Percentiles rank a stretch among this genome's conserved stretches.
phyloP scores from a whole-genome alignment of 1,284 basidiomycete species.

The Uromyces viciae-fabae region DNA sequence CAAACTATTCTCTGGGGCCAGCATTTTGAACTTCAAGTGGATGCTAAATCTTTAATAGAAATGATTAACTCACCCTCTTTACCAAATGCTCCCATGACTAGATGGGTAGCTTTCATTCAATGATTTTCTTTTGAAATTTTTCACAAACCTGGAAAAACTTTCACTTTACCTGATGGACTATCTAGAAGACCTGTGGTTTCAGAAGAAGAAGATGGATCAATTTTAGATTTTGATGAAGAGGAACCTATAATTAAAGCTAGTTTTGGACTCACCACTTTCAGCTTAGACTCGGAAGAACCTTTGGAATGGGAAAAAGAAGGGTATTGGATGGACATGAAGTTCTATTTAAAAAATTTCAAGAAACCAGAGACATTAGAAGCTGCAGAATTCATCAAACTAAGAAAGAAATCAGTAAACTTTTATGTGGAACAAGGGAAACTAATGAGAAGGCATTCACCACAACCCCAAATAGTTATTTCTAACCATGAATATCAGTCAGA shows the following conservation, averaged over 20 bases:
- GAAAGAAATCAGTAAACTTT: background rate
- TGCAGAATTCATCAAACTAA: background rate
- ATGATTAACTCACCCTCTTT: constrained; percentile 35
- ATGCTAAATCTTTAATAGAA: constrained; percentile 23
- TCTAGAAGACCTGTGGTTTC: background rate
- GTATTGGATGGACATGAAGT: background rate
- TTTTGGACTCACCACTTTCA: background rate
- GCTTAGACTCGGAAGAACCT: too few relatives aligned
- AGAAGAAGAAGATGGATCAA: background rate
- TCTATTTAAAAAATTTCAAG: background rate
- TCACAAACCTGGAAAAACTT: background rate
- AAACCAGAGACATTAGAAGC: background rate
- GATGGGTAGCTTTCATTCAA: constrained; percentile 29
- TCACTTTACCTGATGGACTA: constrained; percentile 22
- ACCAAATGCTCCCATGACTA: constrained; percentile 7
- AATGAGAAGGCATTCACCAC: background rate
- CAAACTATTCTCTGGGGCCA: constrained; percentile 12
- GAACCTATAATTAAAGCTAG: background rate
- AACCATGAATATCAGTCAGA: background rate
- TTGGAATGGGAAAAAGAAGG: background rate
- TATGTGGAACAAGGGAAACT: background rate
- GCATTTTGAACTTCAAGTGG: constrained; percentile 25
- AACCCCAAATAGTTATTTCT: background rate
- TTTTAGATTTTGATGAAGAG: constrained; percentile 18
- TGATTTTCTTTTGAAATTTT: constrained; percentile 20